phyloP scores from a whole-genome alignment of 495 filamentous ascomycete genomes.

The Venustampulla echinocandica region DNA sequence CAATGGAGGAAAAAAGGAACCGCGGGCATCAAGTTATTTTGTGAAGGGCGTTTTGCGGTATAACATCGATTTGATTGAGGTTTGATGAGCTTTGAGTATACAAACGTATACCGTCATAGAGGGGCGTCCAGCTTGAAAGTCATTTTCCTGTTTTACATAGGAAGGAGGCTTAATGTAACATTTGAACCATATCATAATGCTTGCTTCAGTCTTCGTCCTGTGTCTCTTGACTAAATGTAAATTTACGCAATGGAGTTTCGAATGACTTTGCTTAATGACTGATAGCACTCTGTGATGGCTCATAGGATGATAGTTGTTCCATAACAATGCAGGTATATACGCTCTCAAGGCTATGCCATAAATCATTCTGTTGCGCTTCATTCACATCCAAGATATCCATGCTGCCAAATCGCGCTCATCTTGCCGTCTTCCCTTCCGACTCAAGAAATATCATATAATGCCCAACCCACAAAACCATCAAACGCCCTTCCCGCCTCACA shows the following conservation, averaged over 20 bases:
- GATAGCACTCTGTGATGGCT: no score
- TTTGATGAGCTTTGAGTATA: slow-evolving; percentile 14
- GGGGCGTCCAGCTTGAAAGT: slow-evolving; percentile 3
- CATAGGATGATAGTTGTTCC: no score
- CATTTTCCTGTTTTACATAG: neutral
- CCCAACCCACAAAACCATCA: slow-evolving; percentile 3
- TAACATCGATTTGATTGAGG: slow-evolving; percentile 13
- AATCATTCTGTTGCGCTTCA: no score
- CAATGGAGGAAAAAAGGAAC: neutral
- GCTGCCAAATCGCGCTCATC: no score
- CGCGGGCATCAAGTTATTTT: neutral
- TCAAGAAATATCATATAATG: slow-evolving; percentile 1
- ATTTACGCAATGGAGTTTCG: neutral
- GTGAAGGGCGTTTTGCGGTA: slow-evolving; percentile 17
- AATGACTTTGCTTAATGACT: neutral
- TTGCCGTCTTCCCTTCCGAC: neutral
- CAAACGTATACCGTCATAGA: slow-evolving; percentile 18
- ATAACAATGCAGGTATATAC: neutral
- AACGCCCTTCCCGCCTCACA: neutral
- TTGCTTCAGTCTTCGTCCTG: no score
- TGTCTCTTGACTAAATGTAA: no score
- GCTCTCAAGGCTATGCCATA: no score
- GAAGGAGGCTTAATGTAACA: neutral
- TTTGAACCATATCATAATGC: no score
- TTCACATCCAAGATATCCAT: no score